Base-by-base conservation (phyloP, 2,329 filamentous ascomycete species). In the Talaromyces sp. region DNA sequence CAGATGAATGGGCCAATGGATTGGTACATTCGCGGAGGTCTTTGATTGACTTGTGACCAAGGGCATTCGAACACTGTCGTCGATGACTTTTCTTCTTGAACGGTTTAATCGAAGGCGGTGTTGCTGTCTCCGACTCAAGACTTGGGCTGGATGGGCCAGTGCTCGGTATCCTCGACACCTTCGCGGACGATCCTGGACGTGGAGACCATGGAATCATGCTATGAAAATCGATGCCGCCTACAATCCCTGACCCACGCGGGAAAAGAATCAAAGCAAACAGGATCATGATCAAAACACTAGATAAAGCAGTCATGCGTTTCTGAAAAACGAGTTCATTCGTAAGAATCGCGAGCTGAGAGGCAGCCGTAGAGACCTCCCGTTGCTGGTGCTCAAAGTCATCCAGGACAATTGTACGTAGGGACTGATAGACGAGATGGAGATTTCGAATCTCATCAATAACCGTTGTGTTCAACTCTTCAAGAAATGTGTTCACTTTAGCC, bases 371-470 rank as follows among this genome's bases (percentile, higher is more conserved):
- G 49, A 93, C 84, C 67, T 96, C 89, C 74, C 98, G 93, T 64
- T 88, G 85, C 73, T 93, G 88, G 17, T 91, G 91, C 70, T 92
- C 89, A 73, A 96, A 91, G 49, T 92, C 89, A 76, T 97, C 94
- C 64, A 97, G 89, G 25, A 97, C 90, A 11, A 96, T 97, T 22
- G 91, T 94, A 77, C 97, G 93, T 93, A 94, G 98, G 13, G 98
- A 88, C 73, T 97, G 92, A 76, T 98, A 98, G 75, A 97, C 91
- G 66, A 89, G 87, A 61, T 92, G 87, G 68, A 95, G 90, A 59
- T 85, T 87, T 68, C 87, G 87, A 40, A 97, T 82, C 76, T 99
- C 95, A 17, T 86, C 84, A 45, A 96, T 84, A 0, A 98, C 92
- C 0, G 93, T 97, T 56, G 83, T 84, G 76, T 99, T 99, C n/a